A percentile compares a stretch with the other conserved stretches of the same genome.
These are phyloP conservation scores for Yueomyces sinensis DNA, from an alignment of 805 yeast species.

Conservation along the genomic window DNA sequence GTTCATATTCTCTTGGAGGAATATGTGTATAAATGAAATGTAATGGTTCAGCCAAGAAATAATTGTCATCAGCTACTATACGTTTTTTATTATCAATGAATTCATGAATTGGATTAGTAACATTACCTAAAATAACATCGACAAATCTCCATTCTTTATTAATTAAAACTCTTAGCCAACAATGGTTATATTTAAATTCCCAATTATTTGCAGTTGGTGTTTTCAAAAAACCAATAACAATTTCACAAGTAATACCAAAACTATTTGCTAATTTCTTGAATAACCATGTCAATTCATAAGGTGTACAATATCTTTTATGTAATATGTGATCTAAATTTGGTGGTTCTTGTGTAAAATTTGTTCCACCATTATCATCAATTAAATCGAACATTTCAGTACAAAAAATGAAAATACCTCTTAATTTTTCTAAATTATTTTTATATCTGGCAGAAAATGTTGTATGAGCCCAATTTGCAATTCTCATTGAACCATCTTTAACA, in stretches of 20 bases:
- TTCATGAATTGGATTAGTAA: slow-evolving; percentile 37
- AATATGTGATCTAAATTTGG: slow-evolving; percentile 32
- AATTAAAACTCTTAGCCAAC: slow-evolving; percentile 73
- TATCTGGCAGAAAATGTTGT: slow-evolving; percentile 41
- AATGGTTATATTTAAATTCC: slow-evolving; percentile 52
- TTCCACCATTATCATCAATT: slow-evolving; percentile 25
- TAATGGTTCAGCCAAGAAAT: slow-evolving; percentile 68
- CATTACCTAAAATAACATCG: slow-evolving; percentile 58
- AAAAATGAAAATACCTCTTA: slow-evolving; percentile 53
- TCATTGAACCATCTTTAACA: slow-evolving; percentile 28
- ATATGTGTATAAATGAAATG: slow-evolving; percentile 73
- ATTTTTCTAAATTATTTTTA: slow-evolving; percentile 38
- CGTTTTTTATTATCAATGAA: slow-evolving; percentile 23
- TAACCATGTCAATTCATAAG: slow-evolving; percentile 65
- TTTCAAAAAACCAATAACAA: slow-evolving; percentile 74
- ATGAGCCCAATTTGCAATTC: slow-evolving; percentile 41
- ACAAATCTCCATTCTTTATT: slow-evolving; percentile 70
- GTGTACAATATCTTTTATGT: slow-evolving; percentile 37
- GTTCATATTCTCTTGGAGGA: slow-evolving; percentile 67
- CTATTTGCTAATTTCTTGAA: slow-evolving; percentile 61
- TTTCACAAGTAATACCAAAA: slow-evolving; percentile 58
- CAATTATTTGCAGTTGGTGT: slow-evolving; percentile 48
- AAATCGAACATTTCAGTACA: slow-evolving; percentile 47
- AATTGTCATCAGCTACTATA: slow-evolving; percentile 34
- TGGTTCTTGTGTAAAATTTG: slow-evolving; percentile 25